Evolutionary conservation across 768 basidiomycete genomes (phyloP), one percentile per base, ranked within the genome.

Genomic region (Coprinopsis sp.): DNA sequence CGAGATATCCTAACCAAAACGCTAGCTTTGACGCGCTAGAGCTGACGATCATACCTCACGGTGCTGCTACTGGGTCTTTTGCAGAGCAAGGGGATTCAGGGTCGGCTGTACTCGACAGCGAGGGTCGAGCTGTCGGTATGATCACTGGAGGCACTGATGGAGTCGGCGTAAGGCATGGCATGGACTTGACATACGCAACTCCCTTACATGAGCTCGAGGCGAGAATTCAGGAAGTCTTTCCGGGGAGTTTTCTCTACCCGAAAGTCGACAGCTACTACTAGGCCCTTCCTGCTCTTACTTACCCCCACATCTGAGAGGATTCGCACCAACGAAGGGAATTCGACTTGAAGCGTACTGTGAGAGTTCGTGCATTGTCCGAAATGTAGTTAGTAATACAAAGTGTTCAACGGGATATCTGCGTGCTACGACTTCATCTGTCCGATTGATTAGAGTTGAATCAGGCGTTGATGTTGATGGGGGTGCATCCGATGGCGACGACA

Each of bases 401-500:
- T n/a, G n/a, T n/a, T n/a, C n/a, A n/a, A n/a, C n/a, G n/a, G n/a
- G n/a, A n/a, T n/a, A n/a, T n/a, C n/a, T n/a, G n/a, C n/a, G n/a
- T n/a, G n/a, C n/a, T n/a, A n/a, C n/a, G n/a, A n/a, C n/a, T n/a
- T n/a, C n/a, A n/a, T n/a, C n/a, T n/a, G n/a, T n/a, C n/a, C n/a
- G n/a, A n/a, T n/a, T n/a, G n/a, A n/a, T n/a, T n/a, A n/a, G 30
- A 31, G 30, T n/a, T 31, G 30, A 31, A 31, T 31, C n/a, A 31
- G 8, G n/a, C n/a, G 10, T 31, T 31, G n/a, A 31, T n/a, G 30
- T 31, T 31, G 30, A 31, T 31, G 8, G 30, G 30, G 8, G 30
- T 31, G 59, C 74, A 76, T 6, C 70, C 71, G 45, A 73, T 53
- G 6, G 60, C 67, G 44, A 75, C 60, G 28, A 73, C 53, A 36